Conservation (phyloP, 2,329 filamentous ascomycete genomes). For the Rutstroemia sp. region DNA sequence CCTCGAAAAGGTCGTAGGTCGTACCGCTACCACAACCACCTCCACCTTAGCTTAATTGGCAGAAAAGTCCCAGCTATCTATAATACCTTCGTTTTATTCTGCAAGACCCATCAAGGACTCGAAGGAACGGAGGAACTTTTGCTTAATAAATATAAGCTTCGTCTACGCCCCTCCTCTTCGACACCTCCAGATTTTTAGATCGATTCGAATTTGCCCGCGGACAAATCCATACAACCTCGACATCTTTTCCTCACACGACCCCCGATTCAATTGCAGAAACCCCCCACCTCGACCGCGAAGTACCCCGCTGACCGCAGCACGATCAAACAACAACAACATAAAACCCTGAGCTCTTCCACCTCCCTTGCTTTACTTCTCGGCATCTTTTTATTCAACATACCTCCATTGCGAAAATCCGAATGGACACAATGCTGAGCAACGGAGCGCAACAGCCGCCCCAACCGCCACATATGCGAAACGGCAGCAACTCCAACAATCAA, state of each 20-base stretch:
- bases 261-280: neutral
- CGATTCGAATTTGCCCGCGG: too few species aligned
- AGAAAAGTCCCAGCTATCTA: neutral
- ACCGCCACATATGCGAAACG: constrained; percentile 7
- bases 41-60: too few species aligned
- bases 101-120: neutral
- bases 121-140: neutral
- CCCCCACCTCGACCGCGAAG: neutral
- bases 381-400: neutral
- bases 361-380: neutral
- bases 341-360: neutral
- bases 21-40: too few species aligned
- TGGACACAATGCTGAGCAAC: constrained; percentile 9
- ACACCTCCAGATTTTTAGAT: neutral
- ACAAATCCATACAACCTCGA: too few species aligned
- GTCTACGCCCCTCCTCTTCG: neutral
- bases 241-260: neutral
- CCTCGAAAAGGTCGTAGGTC: too few species aligned
- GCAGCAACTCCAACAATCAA: constrained; percentile 7
- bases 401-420: neutral
- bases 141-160: neutral
- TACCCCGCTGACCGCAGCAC: constrained; percentile 1
- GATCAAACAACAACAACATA: neutral
- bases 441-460: constrained; percentile 7
- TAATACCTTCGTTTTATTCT: neutral